Evolutionary conservation across 2,329 filamentous ascomycete species (phyloP).

Genomic region (Cyphellophora europaea): DNA sequence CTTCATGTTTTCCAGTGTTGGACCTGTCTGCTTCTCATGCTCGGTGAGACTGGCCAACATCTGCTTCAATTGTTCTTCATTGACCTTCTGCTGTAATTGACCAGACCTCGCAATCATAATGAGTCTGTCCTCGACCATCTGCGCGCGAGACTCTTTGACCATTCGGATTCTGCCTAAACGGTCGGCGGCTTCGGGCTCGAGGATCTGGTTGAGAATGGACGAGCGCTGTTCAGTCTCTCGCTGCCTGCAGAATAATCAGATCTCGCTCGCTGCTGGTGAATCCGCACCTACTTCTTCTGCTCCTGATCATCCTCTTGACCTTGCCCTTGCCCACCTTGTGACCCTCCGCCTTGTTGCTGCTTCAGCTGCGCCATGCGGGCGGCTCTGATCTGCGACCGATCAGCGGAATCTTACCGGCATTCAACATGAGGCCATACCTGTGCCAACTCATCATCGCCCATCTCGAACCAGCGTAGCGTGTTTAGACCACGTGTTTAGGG

Average conservation of each 20-base stretch:
- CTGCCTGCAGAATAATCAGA: too few relatives aligned
- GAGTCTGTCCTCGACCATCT: conserved; percentile 83
- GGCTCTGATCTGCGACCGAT: conserved; percentile 61
- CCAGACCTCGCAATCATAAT: conserved; percentile 84
- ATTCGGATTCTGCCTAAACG: conserved; percentile 88
- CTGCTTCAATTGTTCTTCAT: conserved; percentile 88
- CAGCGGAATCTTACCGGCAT: conserved; percentile 6
- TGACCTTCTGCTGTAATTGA: conserved; percentile 79
- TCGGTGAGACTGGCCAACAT: conserved; percentile 49
- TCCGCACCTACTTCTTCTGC: conserved; percentile 40
- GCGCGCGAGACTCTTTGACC: conserved; percentile 85
- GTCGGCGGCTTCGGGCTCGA: conserved; percentile 87
- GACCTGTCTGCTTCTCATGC: conserved; percentile 42
- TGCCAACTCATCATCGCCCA: conserved; percentile 60
- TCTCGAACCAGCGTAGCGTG: too few relatives aligned
- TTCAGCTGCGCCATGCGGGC: conserved; percentile 91
- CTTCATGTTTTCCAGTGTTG: conserved; percentile 75
- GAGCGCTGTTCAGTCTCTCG: conserved; percentile 60
- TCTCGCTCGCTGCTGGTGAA: conserved; percentile 11
- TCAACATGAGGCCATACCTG: conserved; percentile 33
- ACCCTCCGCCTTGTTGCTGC: conserved; percentile 51
- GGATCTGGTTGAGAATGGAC: conserved; percentile 80
- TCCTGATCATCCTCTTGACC: conserved; percentile 55
- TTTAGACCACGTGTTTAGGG: too few relatives aligned
- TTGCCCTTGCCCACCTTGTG: conserved; percentile 39